Evolutionary conservation across 1,139 yeast genomes (phyloP).

Genomic region (Yamadazyma atlantica): DNA sequence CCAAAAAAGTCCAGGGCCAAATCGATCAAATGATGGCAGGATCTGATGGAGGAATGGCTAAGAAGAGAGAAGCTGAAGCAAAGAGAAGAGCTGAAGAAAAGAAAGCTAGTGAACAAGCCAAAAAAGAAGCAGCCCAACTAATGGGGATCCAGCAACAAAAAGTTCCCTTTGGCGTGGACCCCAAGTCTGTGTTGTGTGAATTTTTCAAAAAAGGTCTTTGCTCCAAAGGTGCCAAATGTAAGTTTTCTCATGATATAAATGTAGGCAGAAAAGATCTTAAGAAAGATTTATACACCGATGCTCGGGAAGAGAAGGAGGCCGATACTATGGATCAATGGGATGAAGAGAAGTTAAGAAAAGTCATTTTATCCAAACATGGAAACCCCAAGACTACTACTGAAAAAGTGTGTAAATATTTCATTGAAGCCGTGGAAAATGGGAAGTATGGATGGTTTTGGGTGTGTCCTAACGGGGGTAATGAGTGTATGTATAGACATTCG

Average conservation of each 20-base stretch:
- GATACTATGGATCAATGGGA: conserved; percentile 98
- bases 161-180: conserved; percentile 97
- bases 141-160: conserved; percentile 76
- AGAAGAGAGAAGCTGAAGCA: conserved; percentile 75
- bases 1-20: conserved; percentile 85
- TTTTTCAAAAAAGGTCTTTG: conserved; percentile 89
- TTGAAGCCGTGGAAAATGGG: conserved; percentile 96
- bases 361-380: conserved; percentile 89
- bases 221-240: conserved; percentile 88
- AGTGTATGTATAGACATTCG: conserved; percentile 95
- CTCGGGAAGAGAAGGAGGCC: conserved; percentile 66
- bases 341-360: conserved; percentile 87
- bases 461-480: conserved; percentile 92
- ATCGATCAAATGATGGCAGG: conserved; percentile 75
- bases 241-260: conserved; percentile 86
- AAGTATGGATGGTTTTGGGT: conserved; percentile 99
- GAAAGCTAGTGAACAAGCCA: conserved; percentile 88
- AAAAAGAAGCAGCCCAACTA: conserved; percentile 79
- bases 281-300: conserved; percentile 92
- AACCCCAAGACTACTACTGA: conserved; percentile 94
- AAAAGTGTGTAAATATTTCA: conserved; percentile 88
- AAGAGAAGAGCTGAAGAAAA: conserved; percentile 80
- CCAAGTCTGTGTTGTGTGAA: conserved; percentile 89
- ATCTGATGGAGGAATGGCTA: conserved; percentile 59
- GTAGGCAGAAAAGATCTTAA: conserved; percentile 87